Conservation (phyloP, 495 filamentous ascomycete genomes). For the Baudoinia panamericana region DNA sequence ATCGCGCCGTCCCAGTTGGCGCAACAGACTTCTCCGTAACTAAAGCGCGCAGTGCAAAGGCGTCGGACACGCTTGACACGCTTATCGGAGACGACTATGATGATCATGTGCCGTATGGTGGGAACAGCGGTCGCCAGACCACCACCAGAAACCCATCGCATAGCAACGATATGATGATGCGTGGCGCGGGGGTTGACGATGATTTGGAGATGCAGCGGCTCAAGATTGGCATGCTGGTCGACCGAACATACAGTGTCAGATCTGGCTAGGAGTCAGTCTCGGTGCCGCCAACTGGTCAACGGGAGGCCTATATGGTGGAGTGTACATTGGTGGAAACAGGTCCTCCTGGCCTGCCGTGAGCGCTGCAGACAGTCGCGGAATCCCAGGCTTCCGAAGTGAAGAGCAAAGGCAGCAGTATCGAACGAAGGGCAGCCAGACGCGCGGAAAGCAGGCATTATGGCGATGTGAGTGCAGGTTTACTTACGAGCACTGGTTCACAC, state of each 20-base stretch:
- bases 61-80: conserved; percentile 8
- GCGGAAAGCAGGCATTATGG: too few relatives aligned
- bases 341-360: conserved; percentile 4
- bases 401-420: too few relatives aligned
- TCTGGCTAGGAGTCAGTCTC: conserved; percentile 15
- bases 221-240: conserved; percentile 9
- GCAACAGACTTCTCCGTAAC: conserved; percentile 3
- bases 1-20: conserved; percentile 6
- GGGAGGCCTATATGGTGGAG: conserved; percentile 12
- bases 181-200: neutral
- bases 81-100: conserved; percentile 8
- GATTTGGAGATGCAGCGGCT: conserved; percentile 19
- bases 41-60: conserved; percentile 7
- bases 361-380: too few relatives aligned
- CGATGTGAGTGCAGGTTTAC: too few relatives aligned
- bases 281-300: neutral
- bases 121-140: neutral
- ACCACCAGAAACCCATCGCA: neutral
- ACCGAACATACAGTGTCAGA: conserved; percentile 18
- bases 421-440: too few relatives aligned
- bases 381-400: too few relatives aligned
- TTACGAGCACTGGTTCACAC: too few relatives aligned
- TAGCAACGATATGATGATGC: neutral
- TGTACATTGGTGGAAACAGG: conserved; percentile 7
- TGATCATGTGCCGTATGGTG: neutral